Evolutionary conservation across 129 eudicot genomes (phyloP).

Genomic region (Sambucus nigra): DNA sequence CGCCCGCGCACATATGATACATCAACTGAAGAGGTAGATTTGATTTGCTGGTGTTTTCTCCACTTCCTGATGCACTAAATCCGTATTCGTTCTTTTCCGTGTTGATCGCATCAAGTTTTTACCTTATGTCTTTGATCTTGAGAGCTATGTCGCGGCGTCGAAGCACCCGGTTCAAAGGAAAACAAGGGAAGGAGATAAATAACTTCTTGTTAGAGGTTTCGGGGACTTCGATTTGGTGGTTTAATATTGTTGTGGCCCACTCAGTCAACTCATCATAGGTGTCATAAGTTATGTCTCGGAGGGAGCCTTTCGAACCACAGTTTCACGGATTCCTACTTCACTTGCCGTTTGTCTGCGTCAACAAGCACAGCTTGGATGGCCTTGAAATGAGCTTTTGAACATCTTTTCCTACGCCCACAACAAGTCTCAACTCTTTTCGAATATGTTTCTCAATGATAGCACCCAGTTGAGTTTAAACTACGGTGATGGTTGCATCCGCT

Average conservation of each 20-base stretch:
- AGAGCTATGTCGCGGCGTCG: slow-evolving; percentile 32
- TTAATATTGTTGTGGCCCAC: slow-evolving; percentile 16
- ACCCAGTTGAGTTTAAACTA: slow-evolving; percentile 19
- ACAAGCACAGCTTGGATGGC: slow-evolving; percentile 21
- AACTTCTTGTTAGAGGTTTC: background rate
- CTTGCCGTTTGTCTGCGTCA: slow-evolving; percentile 36
- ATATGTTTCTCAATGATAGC: slow-evolving; percentile 18
- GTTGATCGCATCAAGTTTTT: slow-evolving; percentile 11
- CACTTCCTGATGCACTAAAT: background rate
- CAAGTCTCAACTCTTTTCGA: slow-evolving; percentile 10
- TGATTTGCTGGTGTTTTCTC: background rate
- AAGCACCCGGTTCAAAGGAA: slow-evolving; percentile 1
- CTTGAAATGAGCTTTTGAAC: slow-evolving; percentile 18
- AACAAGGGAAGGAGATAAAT: slow-evolving; percentile 7
- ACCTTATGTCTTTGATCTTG: slow-evolving; percentile 14
- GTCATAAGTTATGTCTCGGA: slow-evolving; percentile 22
- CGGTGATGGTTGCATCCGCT: slow-evolving; percentile 25
- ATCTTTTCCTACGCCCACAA: slow-evolving; percentile 19
- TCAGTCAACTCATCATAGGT: slow-evolving; percentile 42
- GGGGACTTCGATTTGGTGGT: slow-evolving; percentile 6
- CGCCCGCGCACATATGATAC: slow-evolving; percentile 30
- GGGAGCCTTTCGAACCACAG: slow-evolving; percentile 37
- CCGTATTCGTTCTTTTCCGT: slow-evolving; percentile 12
- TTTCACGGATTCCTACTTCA: slow-evolving; percentile 14
- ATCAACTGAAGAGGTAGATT: slow-evolving; percentile 27